Evolutionary conservation across 2,329 filamentous ascomycete genomes (phyloP).

Genomic region (Colletotrichum sp.): DNA sequence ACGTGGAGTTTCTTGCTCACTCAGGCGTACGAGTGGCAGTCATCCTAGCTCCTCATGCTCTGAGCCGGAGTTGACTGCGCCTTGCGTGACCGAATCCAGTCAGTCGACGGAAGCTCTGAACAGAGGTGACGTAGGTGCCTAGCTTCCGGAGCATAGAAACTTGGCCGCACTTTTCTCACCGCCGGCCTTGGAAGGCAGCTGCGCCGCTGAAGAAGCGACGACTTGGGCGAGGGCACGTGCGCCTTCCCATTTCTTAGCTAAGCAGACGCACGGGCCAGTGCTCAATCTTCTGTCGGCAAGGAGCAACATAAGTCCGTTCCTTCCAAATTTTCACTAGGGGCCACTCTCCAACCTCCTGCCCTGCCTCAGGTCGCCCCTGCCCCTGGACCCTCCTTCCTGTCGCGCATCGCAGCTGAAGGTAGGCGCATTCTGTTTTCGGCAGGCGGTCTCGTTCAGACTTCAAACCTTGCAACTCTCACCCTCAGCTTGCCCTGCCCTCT

Average conservation of each 20-base stretch:
- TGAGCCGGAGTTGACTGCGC: neutral
- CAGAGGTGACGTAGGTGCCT: neutral
- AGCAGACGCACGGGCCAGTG: rapidly evolving
- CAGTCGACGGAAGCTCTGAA: neutral
- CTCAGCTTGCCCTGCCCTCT: conserved; percentile 1
- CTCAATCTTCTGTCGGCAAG: neutral
- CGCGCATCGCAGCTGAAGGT: neutral
- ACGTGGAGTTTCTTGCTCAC: neutral
- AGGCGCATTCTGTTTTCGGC: conserved; percentile 10
- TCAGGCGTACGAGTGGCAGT: neutral
- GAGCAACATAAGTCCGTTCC: neutral
- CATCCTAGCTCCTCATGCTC: neutral
- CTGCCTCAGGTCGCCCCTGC: neutral
- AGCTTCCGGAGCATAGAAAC: neutral
- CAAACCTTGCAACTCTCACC: conserved; percentile 10
- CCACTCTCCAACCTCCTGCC: neutral
- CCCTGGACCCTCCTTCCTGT: neutral
- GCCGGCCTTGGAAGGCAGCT: neutral
- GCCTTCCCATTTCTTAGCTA: neutral
- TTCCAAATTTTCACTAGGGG: neutral
- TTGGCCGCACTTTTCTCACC: neutral
- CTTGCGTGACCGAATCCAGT: neutral
- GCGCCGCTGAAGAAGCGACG: neutral
- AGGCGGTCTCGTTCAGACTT: conserved; percentile 18
- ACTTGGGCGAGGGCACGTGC: neutral